Base-by-base conservation (phyloP, 768 basidiomycete genomes). In the Tremella fuciformis region DNA sequence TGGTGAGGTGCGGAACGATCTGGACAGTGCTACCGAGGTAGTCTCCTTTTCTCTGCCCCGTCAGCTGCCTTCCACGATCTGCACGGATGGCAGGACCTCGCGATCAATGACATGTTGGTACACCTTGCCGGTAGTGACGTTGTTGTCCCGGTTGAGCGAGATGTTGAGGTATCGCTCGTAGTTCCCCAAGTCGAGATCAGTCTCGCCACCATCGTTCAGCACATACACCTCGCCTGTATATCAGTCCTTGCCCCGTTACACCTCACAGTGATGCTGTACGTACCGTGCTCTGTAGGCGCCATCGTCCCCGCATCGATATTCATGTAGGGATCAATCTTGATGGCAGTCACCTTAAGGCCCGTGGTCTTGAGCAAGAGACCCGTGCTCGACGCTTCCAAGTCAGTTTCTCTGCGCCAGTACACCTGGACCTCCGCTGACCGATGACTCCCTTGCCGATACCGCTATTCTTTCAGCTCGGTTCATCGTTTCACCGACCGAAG, bases 301-400 rank as follows among this genome's bases (percentile, higher is more conserved):
- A 99, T 99, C 18, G 94, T 98, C 37, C 94, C 94, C 21, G 94
- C 94, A 82, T 99, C 94, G 69, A 99, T 97, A 80, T 99, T 99
- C 94, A 99, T 98, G 70, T 99, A 99, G 13, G 94, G 94, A 76
- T 99, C 94, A 71, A 99, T 98, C 80, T 99, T 99, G 82, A 99
- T 97, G 11, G 94, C 89, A 8, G 94, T 99, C 68, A 97, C 94
- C 80, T 92, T 96, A 60, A 96, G 82, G 48, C 94, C 94, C 38
- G 87, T 85, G 44, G 90, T 97, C 80, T 97, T 97, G 75, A 99
- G 82, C 52, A 98, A 83, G 52, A 98, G 81, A 59, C 94, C 94
- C 4, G 94, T 97, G 50, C 93, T 97, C 24, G 94, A 98, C 65
- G 94, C 94, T 97, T 75, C 40, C 4, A 4, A 6, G 42, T 46